Conservation (phyloP, 2,329 filamentous ascomycete genomes). For the Botrytis sinoallii region DNA sequence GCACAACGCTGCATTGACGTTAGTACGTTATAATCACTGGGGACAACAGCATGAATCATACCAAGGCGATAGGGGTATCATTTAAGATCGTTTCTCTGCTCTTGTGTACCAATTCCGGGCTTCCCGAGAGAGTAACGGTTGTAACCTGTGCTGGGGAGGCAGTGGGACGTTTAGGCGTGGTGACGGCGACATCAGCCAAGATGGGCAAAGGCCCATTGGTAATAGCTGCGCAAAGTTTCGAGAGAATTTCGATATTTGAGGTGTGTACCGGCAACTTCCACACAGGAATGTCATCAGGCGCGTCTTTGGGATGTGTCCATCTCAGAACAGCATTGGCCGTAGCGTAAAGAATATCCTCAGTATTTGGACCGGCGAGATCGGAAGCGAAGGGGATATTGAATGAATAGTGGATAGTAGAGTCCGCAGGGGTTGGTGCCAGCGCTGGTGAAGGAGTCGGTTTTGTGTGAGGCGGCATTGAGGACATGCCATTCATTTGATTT, state of each 20-base stretch:
- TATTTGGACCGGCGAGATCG: conserved; percentile 86
- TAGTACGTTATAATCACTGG: conserved; percentile 29
- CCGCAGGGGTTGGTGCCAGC: conserved; percentile 67
- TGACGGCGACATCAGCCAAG: conserved; percentile 80
- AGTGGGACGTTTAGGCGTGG: conserved; percentile 69
- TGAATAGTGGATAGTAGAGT: conserved; percentile 81
- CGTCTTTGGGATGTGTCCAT: conserved; percentile 90
- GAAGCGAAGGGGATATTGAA: conserved; percentile 98
- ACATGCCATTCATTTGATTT: conserved; percentile 40
- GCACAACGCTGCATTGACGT: conserved; percentile 70
- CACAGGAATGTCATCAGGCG: conserved; percentile 77
- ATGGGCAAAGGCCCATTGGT: conserved; percentile 68
- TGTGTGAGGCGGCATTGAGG: conserved; percentile 51
- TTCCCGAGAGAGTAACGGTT: conserved; percentile 87
- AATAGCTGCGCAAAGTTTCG: conserved; percentile 77
- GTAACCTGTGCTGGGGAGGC: conserved; percentile 57
- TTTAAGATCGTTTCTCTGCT: conserved; percentile 87
- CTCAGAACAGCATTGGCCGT: conserved; percentile 81
- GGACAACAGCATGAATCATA: conserved; percentile 48
- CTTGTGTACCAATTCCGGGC: conserved; percentile 82
- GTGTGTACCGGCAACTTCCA: conserved; percentile 90
- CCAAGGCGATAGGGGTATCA: conserved; percentile 87
- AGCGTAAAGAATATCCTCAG: conserved; percentile 91
- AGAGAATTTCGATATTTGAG: conserved; percentile 77
- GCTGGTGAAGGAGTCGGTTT: conserved; percentile 55